These are phyloP conservation scores for Aspergillus quadrilineatus DNA, from an alignment of 2,329 filamentous ascomycete species.

Conservation along the genomic window DNA sequence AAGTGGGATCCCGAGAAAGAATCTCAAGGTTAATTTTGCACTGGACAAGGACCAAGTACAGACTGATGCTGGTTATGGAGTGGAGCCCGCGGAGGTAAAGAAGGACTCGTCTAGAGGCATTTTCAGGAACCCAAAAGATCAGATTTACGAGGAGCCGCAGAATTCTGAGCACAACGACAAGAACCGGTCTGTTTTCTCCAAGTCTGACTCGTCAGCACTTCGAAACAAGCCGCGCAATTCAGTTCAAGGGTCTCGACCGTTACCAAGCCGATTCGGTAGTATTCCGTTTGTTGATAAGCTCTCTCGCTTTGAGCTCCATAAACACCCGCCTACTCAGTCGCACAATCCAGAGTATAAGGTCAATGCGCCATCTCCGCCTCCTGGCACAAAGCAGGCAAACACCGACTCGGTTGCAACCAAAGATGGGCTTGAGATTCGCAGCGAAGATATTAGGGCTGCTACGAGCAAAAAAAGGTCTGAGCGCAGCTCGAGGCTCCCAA, in stretches of 20 bases:
- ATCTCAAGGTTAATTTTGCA: constrained; percentile 42
- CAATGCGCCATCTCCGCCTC: constrained; percentile 53
- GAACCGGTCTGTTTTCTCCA: constrained; percentile 26
- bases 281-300: constrained; percentile 47
- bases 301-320: constrained; percentile 71
- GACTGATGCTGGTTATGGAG: constrained; percentile 17
- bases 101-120: constrained; percentile 48
- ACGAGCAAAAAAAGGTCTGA: constrained; percentile 92
- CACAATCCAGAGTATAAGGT: constrained; percentile 76
- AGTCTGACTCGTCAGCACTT: constrained; percentile 48
- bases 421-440: constrained; percentile 77
- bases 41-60: constrained; percentile 31
- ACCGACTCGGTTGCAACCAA: constrained; percentile 59
- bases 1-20: constrained; percentile 33
- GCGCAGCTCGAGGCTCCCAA: constrained; percentile 81
- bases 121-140: constrained; percentile 60
- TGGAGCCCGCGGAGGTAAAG: constrained; percentile 34
- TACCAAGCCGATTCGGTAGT: constrained; percentile 46
- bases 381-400: constrained; percentile 26
- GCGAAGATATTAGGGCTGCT: constrained; percentile 84
- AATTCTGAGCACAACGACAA: constrained; percentile 35
- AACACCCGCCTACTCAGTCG: constrained; percentile 79
- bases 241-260: constrained; percentile 48
- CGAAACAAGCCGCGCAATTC: constrained; percentile 64
- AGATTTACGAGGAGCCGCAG: constrained; percentile 84